Base-by-base conservation (phyloP, 2,329 filamentous ascomycete genomes). In the Colletotrichum sp. region DNA sequence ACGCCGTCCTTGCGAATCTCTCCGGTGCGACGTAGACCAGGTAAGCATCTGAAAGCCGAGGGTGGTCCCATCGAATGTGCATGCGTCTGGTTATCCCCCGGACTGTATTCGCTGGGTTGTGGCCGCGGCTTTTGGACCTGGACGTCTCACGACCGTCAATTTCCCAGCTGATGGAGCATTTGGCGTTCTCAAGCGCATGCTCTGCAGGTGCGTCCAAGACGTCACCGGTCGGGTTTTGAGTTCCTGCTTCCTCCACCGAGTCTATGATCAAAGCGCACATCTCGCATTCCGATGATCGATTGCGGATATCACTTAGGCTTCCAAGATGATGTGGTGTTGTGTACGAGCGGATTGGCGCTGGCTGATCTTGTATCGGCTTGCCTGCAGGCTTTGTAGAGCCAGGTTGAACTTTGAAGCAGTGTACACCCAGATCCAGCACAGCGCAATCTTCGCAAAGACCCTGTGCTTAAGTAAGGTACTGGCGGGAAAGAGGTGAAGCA, bases 161-260 rank as follows among this genome's bases (percentile, higher is more conserved):
- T 16, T 74, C 65, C 71, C 71, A 74, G 55, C 65, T 69, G 56
- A 74, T 28, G 15, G 32, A 70, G 32, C 65, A 69, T 22, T 18
- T 32, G 15, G 70, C 65, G 5, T 9, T 34, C 16, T 55, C 43
- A 16, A 68, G 28, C 25, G 48, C 43, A 22, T 25, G 32, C n/a
- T 68, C 52, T 8, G 55, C 52, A 8, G 28, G 18, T n/a, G 56
- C 58, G 22, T 36, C 34, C n/a, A 62, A 25, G 15, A 36, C 12
- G 8, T 69, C 48, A 5, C 16, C 34, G 61, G 22, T 13, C 10
- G 60, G 43, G 8, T 32, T 60, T 12, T 27, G 39, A 9, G 43
- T 56, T 13, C 70, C 52, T 8, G 34, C 30, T n/a, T 71, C 70
- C 30, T 66, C 30, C n/a, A 66, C 61, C 25, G 70, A 71, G 28